Base-by-base conservation (phyloP, 75 land plant genomes). In the Isoetes taiwanensis region DNA sequence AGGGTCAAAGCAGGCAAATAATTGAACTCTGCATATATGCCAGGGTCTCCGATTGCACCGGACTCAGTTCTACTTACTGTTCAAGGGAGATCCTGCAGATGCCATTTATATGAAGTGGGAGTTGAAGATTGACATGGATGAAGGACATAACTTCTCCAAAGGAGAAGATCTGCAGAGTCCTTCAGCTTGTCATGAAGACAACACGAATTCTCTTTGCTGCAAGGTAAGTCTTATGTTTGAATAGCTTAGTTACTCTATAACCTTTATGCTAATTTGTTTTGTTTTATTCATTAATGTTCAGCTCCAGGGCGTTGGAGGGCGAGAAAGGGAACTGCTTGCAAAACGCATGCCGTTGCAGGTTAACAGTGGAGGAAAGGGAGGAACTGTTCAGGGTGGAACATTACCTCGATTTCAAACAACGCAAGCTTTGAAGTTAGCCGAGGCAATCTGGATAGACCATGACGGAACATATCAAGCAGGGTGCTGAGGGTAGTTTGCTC, bases 91-190 rank as follows among this genome's bases (percentile, higher is more conserved):
- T 42, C 79, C 78, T 32, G 50, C 86, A 20, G 91, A 86, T 39
- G 57, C 72, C 0, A 74, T 86, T 5, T 86, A 83, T 67, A 58
- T 86, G 83, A 86, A 86, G 70, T 86, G 82, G 0, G 91, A 86
- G 67, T 65, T 64, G 83, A 35, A 77, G 87, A 57, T 72, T 83
- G 2, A 60, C 72, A 23, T 82, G 80, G 50, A 67, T 85, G 25
- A 75, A 63, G 57, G 62, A 55, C n/a, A n/a, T 9, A 33, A 62
- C 12, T 73, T 69, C 41, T 59, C 74, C 9, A 34, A 66, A 14
- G 66, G 41, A 32, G 41, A 33, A 16, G 25, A 46, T 6, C 8
- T 3, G 14, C 35, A 59, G 5, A 29, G 64, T 32, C 16, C 57
- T 28, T 19, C 30, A 46, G 30, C 30, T 34, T 0, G 50, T 42